Evolutionary conservation across 371 early-diverging fungal genomes (phyloP).

Genomic region (Smittium mucronatum): DNA sequence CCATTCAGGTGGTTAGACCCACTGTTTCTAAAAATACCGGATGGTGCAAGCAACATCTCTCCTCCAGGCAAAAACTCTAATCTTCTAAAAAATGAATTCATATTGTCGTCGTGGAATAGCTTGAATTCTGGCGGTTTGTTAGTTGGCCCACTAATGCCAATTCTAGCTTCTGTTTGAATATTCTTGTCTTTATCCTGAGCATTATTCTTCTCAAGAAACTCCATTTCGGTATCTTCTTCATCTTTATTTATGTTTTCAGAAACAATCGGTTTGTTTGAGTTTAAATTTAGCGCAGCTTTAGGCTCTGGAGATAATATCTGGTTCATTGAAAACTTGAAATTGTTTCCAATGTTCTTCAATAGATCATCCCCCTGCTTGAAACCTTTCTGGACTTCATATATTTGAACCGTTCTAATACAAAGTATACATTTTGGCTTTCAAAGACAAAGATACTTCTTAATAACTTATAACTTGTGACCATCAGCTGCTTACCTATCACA

Average conservation of each 20-base stretch:
- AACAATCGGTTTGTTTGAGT: neutral
- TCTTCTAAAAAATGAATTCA: constrained; percentile 85
- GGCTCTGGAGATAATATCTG: neutral
- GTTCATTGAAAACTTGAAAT: neutral
- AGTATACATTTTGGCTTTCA: neutral
- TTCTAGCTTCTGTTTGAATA: neutral
- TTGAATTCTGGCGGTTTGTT: constrained; percentile 14
- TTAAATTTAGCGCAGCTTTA: neutral
- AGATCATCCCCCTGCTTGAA: neutral
- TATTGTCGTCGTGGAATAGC: constrained; percentile 75
- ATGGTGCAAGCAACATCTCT: constrained; percentile 63
- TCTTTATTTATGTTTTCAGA: neutral
- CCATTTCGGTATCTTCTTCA: neutral
- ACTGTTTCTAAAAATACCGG: constrained; percentile 48
- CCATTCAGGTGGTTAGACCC: constrained; percentile 25
- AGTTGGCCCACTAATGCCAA: neutral
- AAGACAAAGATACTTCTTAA: neutral
- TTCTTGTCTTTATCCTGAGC: too few relatives aligned
- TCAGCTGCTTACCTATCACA: constrained; percentile 54
- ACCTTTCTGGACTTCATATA: constrained; percentile 9
- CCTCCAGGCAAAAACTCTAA: constrained; percentile 85
- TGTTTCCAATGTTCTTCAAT: neutral
- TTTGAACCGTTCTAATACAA: constrained; percentile 13
- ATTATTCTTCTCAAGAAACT: constrained; percentile 3
- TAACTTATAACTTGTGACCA: neutral